phyloP scores from a whole-genome alignment of 768 basidiomycete genomes.

The Psilocybe cyanescens region DNA sequence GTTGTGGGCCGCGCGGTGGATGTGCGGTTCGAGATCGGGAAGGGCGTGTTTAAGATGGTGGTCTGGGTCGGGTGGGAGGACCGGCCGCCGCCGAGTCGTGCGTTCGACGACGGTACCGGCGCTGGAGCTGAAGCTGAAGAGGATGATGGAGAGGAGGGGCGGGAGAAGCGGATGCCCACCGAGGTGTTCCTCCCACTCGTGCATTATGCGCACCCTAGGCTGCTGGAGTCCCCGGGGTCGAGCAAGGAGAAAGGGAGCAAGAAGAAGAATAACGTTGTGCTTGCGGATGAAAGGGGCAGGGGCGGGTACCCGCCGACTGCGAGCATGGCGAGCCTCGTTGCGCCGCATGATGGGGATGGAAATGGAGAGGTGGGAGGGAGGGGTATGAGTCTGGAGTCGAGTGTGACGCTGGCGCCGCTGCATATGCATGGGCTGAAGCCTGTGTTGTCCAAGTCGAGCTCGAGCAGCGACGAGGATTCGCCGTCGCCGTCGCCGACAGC shows the following conservation, averaged over 20 bases:
- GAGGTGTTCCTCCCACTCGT: constrained; percentile 92
- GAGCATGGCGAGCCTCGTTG: neutral
- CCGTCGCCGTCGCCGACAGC: no score
- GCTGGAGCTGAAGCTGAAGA: constrained; percentile 22
- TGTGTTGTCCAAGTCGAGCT: no score
- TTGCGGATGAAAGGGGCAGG: neutral
- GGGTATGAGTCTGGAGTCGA: neutral
- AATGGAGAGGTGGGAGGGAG: no score
- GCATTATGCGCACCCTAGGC: constrained; percentile 68
- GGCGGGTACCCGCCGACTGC: neutral
- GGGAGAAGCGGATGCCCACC: constrained; percentile 57
- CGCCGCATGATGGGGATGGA: neutral
- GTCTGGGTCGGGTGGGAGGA: constrained; percentile 60
- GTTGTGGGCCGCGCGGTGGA: constrained; percentile 69
- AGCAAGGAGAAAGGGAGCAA: constrained; percentile 3
- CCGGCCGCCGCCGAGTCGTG: neutral
- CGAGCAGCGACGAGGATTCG: no score
- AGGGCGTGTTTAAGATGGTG: constrained; percentile 70
- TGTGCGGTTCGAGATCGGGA: constrained; percentile 76
- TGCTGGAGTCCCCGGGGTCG: constrained; percentile 26
- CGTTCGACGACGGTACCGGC: no score
- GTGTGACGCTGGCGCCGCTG: neutral
- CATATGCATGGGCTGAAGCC: neutral
- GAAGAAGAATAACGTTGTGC: neutral
- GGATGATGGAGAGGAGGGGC: constrained; percentile 29